Evolutionary conservation across 2,329 filamentous ascomycete species (phyloP).

Genomic region (Paraphoma chrysanthemicola): DNA sequence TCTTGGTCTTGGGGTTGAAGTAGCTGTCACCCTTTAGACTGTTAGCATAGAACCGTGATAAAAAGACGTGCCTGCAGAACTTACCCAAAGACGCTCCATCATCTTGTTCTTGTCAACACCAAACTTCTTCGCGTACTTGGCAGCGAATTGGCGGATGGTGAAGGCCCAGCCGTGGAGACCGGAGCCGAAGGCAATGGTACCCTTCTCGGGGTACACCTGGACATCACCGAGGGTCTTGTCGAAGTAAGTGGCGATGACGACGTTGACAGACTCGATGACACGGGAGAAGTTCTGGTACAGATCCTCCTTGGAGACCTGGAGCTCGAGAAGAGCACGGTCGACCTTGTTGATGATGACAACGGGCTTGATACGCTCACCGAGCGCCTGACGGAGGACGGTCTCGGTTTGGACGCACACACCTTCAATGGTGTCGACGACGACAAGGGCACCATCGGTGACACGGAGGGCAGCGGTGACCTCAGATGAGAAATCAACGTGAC

Average conservation of each 20-base stretch:
- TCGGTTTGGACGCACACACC: conserved; percentile 99
- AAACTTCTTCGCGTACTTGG: conserved; percentile 98
- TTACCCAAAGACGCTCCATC: conserved; percentile 96
- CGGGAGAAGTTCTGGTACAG: conserved; percentile 99
- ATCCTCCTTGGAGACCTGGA: conserved; percentile 98
- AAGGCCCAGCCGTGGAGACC: conserved; percentile 99
- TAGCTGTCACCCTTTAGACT: conserved; percentile 81
- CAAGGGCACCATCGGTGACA: conserved; percentile 99
- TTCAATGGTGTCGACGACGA: conserved; percentile 99
- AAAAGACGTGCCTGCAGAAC: background rate
- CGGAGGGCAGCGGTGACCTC: conserved; percentile 99
- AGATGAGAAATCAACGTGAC: conserved; percentile 99
- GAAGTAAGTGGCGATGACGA: conserved; percentile 98
- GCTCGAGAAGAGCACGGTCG: conserved; percentile 98
- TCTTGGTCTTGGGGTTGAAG: conserved; percentile 99
- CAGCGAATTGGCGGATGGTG: conserved; percentile 97
- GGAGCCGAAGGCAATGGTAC: conserved; percentile 98
- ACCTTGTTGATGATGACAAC: conserved; percentile 99
- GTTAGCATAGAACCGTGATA: background rate
- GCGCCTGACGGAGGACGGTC: conserved; percentile 98
- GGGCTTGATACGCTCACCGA: conserved; percentile 99
- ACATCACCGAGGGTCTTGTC: conserved; percentile 97
- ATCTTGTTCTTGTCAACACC: conserved; percentile 99
- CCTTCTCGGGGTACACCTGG: conserved; percentile 97
- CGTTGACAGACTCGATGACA: conserved; percentile 99